Evolutionary conservation across 2,329 filamentous ascomycete genomes (phyloP), one percentile per base, ranked within the genome.

Genomic region (Fusarium circinatum): DNA sequence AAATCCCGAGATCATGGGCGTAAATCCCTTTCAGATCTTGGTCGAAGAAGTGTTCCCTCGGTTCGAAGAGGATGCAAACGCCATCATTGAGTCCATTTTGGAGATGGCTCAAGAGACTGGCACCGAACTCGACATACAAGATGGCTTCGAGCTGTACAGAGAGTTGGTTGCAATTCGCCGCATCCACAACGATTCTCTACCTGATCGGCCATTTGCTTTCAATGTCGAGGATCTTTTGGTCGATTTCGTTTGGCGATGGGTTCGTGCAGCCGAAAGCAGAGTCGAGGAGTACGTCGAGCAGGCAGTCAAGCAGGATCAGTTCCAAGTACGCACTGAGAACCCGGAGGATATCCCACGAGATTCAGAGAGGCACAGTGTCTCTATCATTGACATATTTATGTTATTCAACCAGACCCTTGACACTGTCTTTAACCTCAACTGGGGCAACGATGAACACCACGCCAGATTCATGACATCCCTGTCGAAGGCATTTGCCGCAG

Each of bases 401-500:
- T 92, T 97, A 2, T 98, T 98, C 86, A 97, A 95, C 78, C 94
- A 98, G 83, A 94, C 93, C 24, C 91, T 97, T 41, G 93, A 98
- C 73, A 94, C 97, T 78, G 90, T 99, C 62, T 91, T 94, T 61
- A 87, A 94, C 75, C 87, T 99, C 17, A 91, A 95, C 69, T 99
- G 96, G 96, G 93, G 95, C 73, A 94, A 98, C 80, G 94, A 98
- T 78, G 87, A 97, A 42, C 95, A 98, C 75, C 94, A 98, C 80
- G 96, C 96, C 44, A 94, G 95, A 71, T 99, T 99, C 83, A 98
- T 98, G 95, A 99, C 96, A 22, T 91, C 94, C 5, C 86, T 98
- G 22, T 92, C 95, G 20, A 97, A 95, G 78, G 92, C 93, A 0
- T 94, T 98, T 68, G 92, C 95, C 5, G 88, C 89, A 52, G 95